phyloP scores from a whole-genome alignment of 352 stramenopile species.

The Phytophthora tubulina region DNA sequence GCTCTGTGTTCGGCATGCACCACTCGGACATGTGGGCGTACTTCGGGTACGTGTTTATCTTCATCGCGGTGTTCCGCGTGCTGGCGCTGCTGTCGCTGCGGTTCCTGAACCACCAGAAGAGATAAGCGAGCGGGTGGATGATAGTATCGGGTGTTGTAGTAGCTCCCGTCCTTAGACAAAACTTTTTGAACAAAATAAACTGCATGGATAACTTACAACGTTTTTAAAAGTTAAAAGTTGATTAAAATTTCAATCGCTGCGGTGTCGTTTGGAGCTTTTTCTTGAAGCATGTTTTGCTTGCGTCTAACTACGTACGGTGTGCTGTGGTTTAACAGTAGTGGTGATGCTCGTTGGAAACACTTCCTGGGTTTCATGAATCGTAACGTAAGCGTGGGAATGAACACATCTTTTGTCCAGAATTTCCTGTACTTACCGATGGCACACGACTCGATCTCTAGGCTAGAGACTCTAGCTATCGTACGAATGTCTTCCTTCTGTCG shows the following conservation, averaged over 20 bases:
- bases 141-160: neutral
- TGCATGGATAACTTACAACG: constrained; percentile 19
- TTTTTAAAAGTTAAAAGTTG: neutral
- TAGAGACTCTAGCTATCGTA: too few species aligned
- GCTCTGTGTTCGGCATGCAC: constrained; percentile 40
- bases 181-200: constrained; percentile 21
- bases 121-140: constrained; percentile 17
- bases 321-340: too few species aligned
- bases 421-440: too few species aligned
- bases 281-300: too few species aligned
- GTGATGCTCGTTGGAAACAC: too few species aligned
- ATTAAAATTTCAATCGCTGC: neutral
- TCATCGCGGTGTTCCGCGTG: constrained; percentile 46
- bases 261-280: too few species aligned
- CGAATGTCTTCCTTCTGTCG: too few species aligned
- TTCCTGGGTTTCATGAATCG: too few species aligned
- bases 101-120: constrained; percentile 53
- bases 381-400: too few species aligned
- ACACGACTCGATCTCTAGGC: too few species aligned
- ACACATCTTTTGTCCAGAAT: too few species aligned
- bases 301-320: too few species aligned
- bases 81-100: constrained; percentile 47
- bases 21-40: constrained; percentile 24
- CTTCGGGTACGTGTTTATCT: constrained; percentile 43
- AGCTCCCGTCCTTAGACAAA: neutral